phyloP scores from a whole-genome alignment of 495 filamentous ascomycete species.

The Xylaria scruposa region DNA sequence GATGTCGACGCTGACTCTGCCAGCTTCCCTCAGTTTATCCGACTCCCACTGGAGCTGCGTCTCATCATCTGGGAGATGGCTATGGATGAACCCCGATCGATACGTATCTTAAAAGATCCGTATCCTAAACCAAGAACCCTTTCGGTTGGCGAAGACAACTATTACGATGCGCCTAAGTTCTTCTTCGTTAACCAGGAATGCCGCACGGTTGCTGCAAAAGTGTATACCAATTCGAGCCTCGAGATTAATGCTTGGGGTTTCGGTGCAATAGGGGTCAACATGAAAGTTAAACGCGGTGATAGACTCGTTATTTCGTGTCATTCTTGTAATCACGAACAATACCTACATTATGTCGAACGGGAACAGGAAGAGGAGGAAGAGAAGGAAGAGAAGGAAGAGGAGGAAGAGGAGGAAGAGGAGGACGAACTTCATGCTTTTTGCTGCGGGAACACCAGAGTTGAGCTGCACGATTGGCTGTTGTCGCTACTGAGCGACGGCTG shows the following conservation, averaged over 20 bases:
- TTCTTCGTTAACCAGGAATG: neutral
- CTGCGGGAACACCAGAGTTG: too few relatives aligned
- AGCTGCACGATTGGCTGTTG: too few relatives aligned
- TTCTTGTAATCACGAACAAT: too few relatives aligned
- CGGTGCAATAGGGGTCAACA: too few relatives aligned
- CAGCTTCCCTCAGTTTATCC: neutral
- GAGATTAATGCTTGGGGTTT: too few relatives aligned
- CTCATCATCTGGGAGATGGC: neutral
- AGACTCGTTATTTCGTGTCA: neutral
- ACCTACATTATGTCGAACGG: too few relatives aligned
- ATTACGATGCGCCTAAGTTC: neutral
- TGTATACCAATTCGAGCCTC: neutral
- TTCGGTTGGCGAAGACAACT: neutral
- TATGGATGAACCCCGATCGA: neutral
- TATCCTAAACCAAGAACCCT: neutral
- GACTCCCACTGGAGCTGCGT: neutral
- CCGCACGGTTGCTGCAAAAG: neutral
- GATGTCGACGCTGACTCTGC: neutral
- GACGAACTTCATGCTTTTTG: too few relatives aligned
- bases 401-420: too few relatives aligned
- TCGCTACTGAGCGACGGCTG: too few relatives aligned
- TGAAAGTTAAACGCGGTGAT: neutral
- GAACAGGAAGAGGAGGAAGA: too few relatives aligned
- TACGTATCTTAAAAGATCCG: neutral
- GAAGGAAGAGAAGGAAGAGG: too few relatives aligned